phyloP scores from a whole-genome alignment of 1,139 yeast genomes.

The Yamadazyma triangularis region DNA sequence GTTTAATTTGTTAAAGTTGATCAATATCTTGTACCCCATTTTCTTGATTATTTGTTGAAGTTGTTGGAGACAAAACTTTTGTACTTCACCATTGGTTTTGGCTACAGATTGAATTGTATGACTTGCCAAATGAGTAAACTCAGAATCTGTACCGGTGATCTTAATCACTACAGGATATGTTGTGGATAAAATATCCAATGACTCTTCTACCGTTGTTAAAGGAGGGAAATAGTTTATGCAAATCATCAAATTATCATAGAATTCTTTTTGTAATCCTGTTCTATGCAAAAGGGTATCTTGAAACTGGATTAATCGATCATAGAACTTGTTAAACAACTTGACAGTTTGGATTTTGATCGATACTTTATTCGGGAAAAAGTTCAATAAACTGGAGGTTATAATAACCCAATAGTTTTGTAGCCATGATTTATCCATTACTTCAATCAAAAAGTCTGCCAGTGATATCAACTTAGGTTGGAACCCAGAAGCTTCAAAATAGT shows the following conservation, averaged over 20 bases:
- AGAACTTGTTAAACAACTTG: neutral
- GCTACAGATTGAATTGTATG: neutral
- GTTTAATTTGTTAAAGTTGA: slow-evolving; percentile 27
- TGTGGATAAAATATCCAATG: neutral
- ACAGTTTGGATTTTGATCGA: neutral
- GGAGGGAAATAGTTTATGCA: neutral
- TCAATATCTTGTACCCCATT: slow-evolving; percentile 9
- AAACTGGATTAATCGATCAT: neutral
- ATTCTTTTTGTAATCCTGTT: neutral
- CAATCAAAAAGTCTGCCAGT: neutral
- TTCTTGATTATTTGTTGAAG: slow-evolving; percentile 3
- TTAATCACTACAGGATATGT: neutral
- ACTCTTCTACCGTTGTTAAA: neutral
- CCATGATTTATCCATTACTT: neutral
- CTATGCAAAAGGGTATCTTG: neutral
- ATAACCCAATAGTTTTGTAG: neutral
- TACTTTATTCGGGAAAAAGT: neutral
- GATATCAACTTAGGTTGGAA: neutral
- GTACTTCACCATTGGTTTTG: neutral
- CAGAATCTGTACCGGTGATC: neutral
- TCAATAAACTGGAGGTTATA: neutral
- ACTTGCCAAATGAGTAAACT: neutral
- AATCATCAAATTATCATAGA: too few species aligned
- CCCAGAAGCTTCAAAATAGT: neutral
- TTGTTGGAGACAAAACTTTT: slow-evolving; percentile 4